Base-by-base conservation (phyloP, 768 basidiomycete genomes). In the Pulveroboletus sp. region DNA sequence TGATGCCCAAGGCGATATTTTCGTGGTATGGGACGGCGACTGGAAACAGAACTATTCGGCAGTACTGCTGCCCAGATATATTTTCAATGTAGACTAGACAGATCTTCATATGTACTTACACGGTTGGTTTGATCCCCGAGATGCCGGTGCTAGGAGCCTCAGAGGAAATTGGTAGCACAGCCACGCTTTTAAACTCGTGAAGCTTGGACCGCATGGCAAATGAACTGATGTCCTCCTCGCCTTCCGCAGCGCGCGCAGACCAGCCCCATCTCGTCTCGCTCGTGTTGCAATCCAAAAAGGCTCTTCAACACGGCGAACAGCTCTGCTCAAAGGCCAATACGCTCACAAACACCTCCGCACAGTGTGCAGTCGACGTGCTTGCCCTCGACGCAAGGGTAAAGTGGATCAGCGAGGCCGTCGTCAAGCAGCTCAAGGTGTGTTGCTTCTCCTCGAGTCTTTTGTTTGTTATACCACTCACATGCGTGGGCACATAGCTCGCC, bases 261-360 rank as follows among this genome's bases (percentile, higher is more conserved):
- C 79, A 80, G 47, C 77, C 84, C 4, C 80, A 86, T 52, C 79
- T 91, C 19, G 78, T 87, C 29, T 81, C 86, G 20, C 80, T 93
- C 10, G 86, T 89, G 11, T 71, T 86, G 1, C 84, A 88, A 59
- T 90, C 89, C 2, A 86, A 90, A 75, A 87, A 86, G 59, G 89
- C 87, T 1, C 76, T 93, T 3, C 82, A 88, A 54, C 80, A 84
- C 32, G 89, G 88, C 1, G 78, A 90, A 69, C 77, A 83, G 43
- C 75, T 92, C 6, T 92, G 90, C 60, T 79, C 78, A 2, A 75
- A 73, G 30, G 86, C 89, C 2, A 81, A 85, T 58, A 59, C 66
- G 1, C 68, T 83, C 19, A 80, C 86, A n/a, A 79, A 79, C 54
- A 70, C 75, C 36, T 88, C 89, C 3, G 79, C 86, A 0, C 79